Percentiles rank a stretch among this genome's conserved stretches.
These are phyloP conservation scores for Cicer chorassanicum DNA, from an alignment of 306 rosid genomes.

Conservation along the genomic window DNA sequence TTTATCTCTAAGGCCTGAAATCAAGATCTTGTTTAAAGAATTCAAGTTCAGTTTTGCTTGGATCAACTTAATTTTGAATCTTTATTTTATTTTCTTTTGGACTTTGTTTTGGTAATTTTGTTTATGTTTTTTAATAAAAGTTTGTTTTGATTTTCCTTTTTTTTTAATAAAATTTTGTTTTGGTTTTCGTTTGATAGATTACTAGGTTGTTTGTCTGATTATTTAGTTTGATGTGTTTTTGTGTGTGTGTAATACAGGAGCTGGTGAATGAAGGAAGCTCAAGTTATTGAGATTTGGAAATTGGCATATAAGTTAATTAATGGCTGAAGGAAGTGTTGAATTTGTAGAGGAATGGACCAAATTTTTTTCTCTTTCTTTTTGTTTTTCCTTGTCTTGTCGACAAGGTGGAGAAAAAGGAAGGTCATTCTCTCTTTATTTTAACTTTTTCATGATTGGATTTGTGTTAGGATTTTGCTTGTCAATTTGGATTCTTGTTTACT, in stretches of 20 bases:
- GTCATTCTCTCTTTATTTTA: slow-evolving; percentile 34
- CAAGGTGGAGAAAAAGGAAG: slow-evolving; percentile 21
- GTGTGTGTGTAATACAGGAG: slow-evolving; percentile 53
- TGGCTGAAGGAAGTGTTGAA: slow-evolving; percentile 42
- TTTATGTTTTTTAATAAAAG: too few relatives aligned
- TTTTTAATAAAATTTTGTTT: neutral
- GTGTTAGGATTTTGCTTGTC: slow-evolving; percentile 47
- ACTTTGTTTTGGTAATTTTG: too few relatives aligned
- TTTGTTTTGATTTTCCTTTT: neutral
- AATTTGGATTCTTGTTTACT: slow-evolving; percentile 35
- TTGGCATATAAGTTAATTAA: slow-evolving; percentile 48
- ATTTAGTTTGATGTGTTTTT: neutral
- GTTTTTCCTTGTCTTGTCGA: slow-evolving; percentile 34
- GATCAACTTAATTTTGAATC: too few relatives aligned
- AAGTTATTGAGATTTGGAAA: slow-evolving; percentile 55
- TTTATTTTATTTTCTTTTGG: too few relatives aligned
- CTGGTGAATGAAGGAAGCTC: slow-evolving; percentile 57
- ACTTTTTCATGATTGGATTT: slow-evolving; percentile 23
- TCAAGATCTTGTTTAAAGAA: too few relatives aligned
- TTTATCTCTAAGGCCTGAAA: too few relatives aligned
- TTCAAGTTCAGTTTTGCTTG: too few relatives aligned
- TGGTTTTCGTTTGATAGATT: neutral
- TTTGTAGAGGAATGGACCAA: slow-evolving; percentile 52
- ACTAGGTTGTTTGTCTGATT: neutral
- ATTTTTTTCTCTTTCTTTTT: slow-evolving; percentile 22